Base-by-base conservation (phyloP, 352 stramenopile genomes). In the Hyaloperonospora brassicae region DNA sequence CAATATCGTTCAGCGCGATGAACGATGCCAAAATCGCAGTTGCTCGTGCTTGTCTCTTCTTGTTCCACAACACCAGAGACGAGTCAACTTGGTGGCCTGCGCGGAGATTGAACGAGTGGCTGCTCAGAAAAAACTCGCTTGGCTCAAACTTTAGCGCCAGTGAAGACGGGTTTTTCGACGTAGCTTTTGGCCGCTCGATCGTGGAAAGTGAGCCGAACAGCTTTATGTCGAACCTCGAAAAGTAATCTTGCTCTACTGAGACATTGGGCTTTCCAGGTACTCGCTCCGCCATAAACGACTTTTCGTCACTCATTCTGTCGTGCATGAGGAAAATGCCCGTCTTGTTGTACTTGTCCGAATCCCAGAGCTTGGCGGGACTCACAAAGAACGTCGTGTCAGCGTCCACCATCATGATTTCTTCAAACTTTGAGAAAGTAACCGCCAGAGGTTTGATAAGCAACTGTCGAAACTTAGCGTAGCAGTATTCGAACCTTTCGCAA, bases 381-480 rank as follows among this genome's bases (percentile, higher is more conserved):
- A 81, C 62, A 25, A 89, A 69, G 46, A 86, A 86, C 11, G 83
- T 52, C 9, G 67, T 73, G 50, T 89, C 74, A 13, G 76, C 76
- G 58, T 87, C 79, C 42, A 89, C 44, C 41, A 89, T 51, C 76
- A 89, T 84, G 27, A 89, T 45, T 54, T 89, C 72, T 27, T 76
- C 61, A 38, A 89, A 89, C n/a, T 62, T 64, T 9, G 79, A 87
- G 52, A 76, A 81, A n/a, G 80, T 49, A 40, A 89, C 45, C 14
- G 74, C 59, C 12, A 87, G 57, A 41, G 84, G 21, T 57, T 84
- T 84, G 55, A 87, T 68, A 27, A 83, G 64, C 46, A 85, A 84
- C 2, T 55, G 71, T 4, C 74, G 64, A 47, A 77, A 86, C 1
- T 53, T 52, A 1, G 62, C 47, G 17, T 84, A 62, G 52, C 77